Base-by-base conservation (phyloP, 2,329 filamentous ascomycete species). In the Aaosphaeria arxii region DNA sequence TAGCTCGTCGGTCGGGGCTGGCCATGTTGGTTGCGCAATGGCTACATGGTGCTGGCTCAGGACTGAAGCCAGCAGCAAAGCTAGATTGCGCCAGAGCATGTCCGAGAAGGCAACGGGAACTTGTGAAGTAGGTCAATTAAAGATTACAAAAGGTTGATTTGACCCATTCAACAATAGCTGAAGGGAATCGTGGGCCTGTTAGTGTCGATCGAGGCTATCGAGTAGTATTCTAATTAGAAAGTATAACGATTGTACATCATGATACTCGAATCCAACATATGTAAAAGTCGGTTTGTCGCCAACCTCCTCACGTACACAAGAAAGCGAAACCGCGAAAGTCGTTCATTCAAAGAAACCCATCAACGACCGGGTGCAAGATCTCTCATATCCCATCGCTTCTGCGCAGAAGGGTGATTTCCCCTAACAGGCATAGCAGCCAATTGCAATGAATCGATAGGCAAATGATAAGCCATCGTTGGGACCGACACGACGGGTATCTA, bases 1-100 rank as follows among this genome's bases (percentile, higher is more conserved):
- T 49, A 86, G 69, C 61, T 85, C 82, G 57, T 86, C 83, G 13
- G 75, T 75, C 9, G 73, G 58, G 2, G 80, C 77, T 2, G 83
- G 83, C 83, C 83, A 86, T 57, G 81, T 85, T 31, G 78, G 79
- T 53, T 79, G 76, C 28, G 80, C 76, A 38, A 35, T 32, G 11
- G 40, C 48, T 24, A 29, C 44, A 41, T 55, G 48, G 35, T 58
- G 50, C 13, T 49, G 45, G 11, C 41, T 47, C 11, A 45, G 44
- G 30, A 56, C 45, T 4, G 57, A 29, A 9, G 57, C 35, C 48
- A 36, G 46, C 7, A 42, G 45, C 11, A 54, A 31, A 17, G 43
- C 11, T n/a, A 44, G 33, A 29, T 28, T 45, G 36, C 39, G 48
- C 31, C 44, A 47, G 43, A 52, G 46, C 56, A 56, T 58, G 33